These are phyloP conservation scores for Rugiboletus extremiorientalis DNA, from an alignment of 1,284 basidiomycete species.

Conservation along the genomic window DNA sequence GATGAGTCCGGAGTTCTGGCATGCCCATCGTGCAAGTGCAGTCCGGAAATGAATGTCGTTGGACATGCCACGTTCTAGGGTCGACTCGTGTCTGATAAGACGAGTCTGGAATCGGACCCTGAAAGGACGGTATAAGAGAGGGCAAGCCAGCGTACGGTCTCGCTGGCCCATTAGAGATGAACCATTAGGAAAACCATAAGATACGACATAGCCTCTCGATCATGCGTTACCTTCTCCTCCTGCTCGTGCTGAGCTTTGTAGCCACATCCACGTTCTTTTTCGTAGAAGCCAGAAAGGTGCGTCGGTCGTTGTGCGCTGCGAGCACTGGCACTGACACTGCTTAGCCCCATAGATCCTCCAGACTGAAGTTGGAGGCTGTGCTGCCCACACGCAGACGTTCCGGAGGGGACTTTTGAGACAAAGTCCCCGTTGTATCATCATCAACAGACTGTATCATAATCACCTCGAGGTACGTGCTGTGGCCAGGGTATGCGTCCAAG, in stretches of 20 bases:
- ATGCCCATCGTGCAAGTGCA: constrained; percentile 2
- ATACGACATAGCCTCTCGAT: background rate
- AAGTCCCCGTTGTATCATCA: constrained; percentile 26
- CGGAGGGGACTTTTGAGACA: constrained; percentile 28
- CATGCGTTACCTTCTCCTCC: constrained; percentile 31
- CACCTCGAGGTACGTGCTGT: constrained; percentile 11
- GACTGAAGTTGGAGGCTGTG: constrained; percentile 1
- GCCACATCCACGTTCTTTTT: constrained; percentile 33
- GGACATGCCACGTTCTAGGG: constrained; percentile 26
- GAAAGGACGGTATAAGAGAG: constrained; percentile 29
- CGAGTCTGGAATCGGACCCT: constrained; percentile 19
- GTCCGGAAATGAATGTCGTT: constrained; percentile 25
- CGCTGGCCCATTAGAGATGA: constrained; percentile 32
- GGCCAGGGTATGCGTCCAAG: background rate
- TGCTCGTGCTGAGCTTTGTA: constrained; percentile 32
- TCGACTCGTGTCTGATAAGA: constrained; percentile 21
- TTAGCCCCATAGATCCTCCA: constrained; percentile 25
- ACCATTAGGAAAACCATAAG: constrained; percentile 20
- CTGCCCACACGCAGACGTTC: constrained; percentile 1
- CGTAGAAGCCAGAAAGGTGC: constrained; percentile 29
- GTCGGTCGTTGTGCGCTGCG: constrained; percentile 3
- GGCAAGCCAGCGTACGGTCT: background rate
- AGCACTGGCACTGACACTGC: constrained; percentile 7
- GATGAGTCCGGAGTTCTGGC: background rate
- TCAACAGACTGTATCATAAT: constrained; percentile 26